Base-by-base conservation (phyloP, 805 yeast genomes). In the Kluyveromyces siamensis region DNA sequence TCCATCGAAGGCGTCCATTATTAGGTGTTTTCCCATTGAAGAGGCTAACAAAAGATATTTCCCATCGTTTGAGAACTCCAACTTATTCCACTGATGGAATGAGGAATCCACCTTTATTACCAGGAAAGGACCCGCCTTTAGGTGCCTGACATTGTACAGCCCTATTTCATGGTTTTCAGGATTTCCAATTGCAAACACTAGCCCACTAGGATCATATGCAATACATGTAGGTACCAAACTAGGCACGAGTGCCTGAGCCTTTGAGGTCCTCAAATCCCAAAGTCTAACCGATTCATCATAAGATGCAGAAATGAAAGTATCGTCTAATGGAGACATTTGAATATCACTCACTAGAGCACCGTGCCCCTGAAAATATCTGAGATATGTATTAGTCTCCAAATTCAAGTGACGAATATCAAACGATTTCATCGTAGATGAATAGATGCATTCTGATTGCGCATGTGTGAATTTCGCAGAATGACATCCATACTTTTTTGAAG, bases 401-500 rank as follows among this genome's bases (percentile, higher is more conserved):
- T 88, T 80, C 39, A 93, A 71, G 58, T 84, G 83, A 54, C 98
- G 72, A 25, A 93, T 76, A 13, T 80, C 79, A 59, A 86, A 80
- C 53, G 87, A 90, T 45, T 79, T 82, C 61, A 80, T 78, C 0
- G 98, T 88, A 6, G 96, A 85, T 1, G 95, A 89, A 61, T 85
- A 87, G 14, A 91, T 72, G 58, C 93, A 83, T 56, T 82, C 81
- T 49, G 77, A 73, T 41, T 80, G 81, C 40, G 77, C 74, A 59
- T 84, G 95, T 1, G 96, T 81, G 64, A 93, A 93, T 42, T 80
- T 73, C 2, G 96, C 96, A 37, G 87, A 67, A 59, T 87, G 89
- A 49, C 89, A 86, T 1, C 99, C 99, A 58, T 93, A 93, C 61
- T 93, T 93, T 68, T 89, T 90, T 27, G 93, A 83, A 50, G 79